These are phyloP conservation scores for Paspalum notatum DNA, from an alignment of 176 grass and related monocot genomes.

Conservation along the genomic window DNA sequence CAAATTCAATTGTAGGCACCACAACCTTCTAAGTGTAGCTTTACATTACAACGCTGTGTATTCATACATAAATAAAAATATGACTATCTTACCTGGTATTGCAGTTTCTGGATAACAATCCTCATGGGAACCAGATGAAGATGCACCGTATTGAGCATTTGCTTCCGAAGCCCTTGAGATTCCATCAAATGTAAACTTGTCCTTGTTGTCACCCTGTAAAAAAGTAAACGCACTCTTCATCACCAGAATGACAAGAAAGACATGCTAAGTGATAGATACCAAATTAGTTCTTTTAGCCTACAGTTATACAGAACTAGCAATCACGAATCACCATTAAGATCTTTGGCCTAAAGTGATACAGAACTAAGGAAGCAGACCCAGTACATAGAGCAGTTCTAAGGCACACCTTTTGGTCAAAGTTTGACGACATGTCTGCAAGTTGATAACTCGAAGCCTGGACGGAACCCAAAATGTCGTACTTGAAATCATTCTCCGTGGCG, in stretches of 20 bases:
- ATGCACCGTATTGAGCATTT: conserved; percentile 25
- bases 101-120: conserved; percentile 39
- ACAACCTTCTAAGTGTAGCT: background rate
- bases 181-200: conserved; percentile 11
- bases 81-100: conserved; percentile 47
- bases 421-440: conserved; percentile 22
- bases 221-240: conserved; percentile 11
- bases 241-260: background rate
- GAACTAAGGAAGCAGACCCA: background rate
- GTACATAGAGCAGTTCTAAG: background rate
- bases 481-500: conserved; percentile 60
- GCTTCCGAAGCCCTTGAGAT: conserved; percentile 5
- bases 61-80: background rate
- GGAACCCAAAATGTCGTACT: conserved; percentile 47
- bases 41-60: background rate
- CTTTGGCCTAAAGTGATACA: conserved; percentile 27
- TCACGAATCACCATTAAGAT: background rate
- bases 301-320: background rate
- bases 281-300: conserved; percentile 11
- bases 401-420: conserved; percentile 60
- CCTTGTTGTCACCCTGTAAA: conserved; percentile 45
- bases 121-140: conserved; percentile 40
- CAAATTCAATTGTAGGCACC: background rate
- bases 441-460: conserved; percentile 25
- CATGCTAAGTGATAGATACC: background rate